These are phyloP conservation scores for Globisporangium lucens DNA, from an alignment of 352 stramenopile species.

Conservation along the genomic window DNA sequence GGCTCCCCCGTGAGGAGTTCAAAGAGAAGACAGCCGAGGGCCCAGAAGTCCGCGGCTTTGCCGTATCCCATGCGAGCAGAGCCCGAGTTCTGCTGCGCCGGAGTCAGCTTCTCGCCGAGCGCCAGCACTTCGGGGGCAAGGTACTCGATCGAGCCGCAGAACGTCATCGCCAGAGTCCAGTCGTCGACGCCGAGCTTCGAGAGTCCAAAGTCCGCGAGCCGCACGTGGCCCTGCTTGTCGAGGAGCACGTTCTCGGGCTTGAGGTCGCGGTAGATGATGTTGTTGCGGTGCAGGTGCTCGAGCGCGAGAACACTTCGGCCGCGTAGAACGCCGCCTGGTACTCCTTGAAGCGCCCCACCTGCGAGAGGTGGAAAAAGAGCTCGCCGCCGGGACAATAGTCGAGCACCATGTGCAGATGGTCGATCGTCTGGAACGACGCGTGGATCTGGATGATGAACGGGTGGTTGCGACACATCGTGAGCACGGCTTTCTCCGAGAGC, in stretches of 20 bases:
- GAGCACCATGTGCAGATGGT: slow-evolving; percentile 68
- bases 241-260: slow-evolving; percentile 93
- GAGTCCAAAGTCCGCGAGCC: slow-evolving; percentile 90
- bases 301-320: slow-evolving; percentile 86
- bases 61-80: slow-evolving; percentile 58
- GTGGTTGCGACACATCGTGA: slow-evolving; percentile 86
- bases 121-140: slow-evolving; percentile 76
- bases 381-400: slow-evolving; percentile 78
- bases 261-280: slow-evolving; percentile 87
- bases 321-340: slow-evolving; percentile 83
- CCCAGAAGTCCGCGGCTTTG: slow-evolving; percentile 89
- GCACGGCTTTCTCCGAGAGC: slow-evolving; percentile 79
- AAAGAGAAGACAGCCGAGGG: slow-evolving; percentile 82
- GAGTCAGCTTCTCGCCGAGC: slow-evolving; percentile 30
- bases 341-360: slow-evolving; percentile 68
- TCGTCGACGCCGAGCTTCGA: slow-evolving; percentile 70
- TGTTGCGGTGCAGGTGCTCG: slow-evolving; percentile 64
- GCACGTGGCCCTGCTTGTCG: slow-evolving; percentile 80
- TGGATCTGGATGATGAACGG: slow-evolving; percentile 92
- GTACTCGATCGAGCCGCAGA: slow-evolving; percentile 89
- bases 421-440: slow-evolving; percentile 84
- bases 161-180: slow-evolving; percentile 63
- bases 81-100: background rate
- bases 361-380: slow-evolving; percentile 87
- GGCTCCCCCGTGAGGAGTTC: slow-evolving; percentile 88